Evolutionary conservation across 805 yeast genomes (phyloP).

Genomic region (Pachysolen tannophilus): DNA sequence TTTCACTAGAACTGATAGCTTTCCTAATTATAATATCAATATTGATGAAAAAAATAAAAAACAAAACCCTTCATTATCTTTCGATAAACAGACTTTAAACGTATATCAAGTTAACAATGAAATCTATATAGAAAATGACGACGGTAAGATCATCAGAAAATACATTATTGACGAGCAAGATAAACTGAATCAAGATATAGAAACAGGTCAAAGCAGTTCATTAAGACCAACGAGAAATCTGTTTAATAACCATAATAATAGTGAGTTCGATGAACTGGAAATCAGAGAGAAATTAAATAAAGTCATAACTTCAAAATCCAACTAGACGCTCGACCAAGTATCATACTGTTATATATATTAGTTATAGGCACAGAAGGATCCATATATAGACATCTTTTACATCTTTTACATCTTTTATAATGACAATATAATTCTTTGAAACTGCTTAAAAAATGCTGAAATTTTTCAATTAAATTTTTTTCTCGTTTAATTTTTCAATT

Average conservation of each 20-base stretch:
- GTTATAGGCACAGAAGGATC: no score
- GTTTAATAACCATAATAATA: constrained; percentile 1
- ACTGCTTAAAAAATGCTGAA: no score
- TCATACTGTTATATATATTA: no score
- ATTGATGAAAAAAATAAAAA: constrained; percentile 5
- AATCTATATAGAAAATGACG: constrained; percentile 34
- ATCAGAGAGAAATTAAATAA: neutral
- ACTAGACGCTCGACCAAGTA: no score
- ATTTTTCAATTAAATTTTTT: no score
- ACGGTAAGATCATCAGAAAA: constrained; percentile 35
- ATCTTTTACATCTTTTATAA: no score
- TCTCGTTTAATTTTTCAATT: no score
- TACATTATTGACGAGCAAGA: constrained; percentile 16
- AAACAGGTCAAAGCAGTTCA: no score
- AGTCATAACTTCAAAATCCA: neutral
- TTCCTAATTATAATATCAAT: constrained; percentile 5
- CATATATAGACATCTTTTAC: no score
- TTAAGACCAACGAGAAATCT: neutral
- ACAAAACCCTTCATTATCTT: constrained; percentile 2
- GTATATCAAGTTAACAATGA: constrained; percentile 35
- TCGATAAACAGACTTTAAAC: constrained; percentile 13
- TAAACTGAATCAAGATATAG: neutral
- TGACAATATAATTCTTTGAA: no score
- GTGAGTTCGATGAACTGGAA: constrained; percentile 1
- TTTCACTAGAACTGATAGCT: no score